Base-by-base conservation (phyloP, 2,329 filamentous ascomycete genomes). In the Cercospora citrullina region DNA sequence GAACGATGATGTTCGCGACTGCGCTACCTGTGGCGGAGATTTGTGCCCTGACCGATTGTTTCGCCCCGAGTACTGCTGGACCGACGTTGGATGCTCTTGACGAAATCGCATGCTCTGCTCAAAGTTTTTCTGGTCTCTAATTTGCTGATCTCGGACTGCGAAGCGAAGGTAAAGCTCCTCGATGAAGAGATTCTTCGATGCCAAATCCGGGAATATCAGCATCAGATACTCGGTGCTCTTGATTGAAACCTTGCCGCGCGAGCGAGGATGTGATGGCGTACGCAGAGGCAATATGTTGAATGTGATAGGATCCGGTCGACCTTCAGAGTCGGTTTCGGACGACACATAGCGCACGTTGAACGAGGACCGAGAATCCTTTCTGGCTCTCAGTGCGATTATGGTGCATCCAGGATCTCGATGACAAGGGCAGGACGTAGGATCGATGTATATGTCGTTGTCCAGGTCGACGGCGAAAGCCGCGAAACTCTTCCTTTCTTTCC, bases 271-370 rank as follows among this genome's bases (percentile, higher is more conserved):
- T 8, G 64, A 68, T 10, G 69, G 68, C 9, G 66, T 28, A 9
- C 68, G 68, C 9, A 72, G 61, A 9, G 71, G 71, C 18, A 72
- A 69, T 45, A 72, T 65, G 55, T 72, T 68, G 64, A 72, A 72
- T 2, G 70, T 72, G 57, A 68, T 72, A 26, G 70, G 66, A 23
- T 71, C 63, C 5, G 70, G 68, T 18, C 59, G 64, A 10, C 69
- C 69, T 5, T 59, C 57, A 9, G 45, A 21, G 42, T 72, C 66
- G 18, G 51, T 53, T 16, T 70, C 69, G 14, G 71, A 72, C 31
- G 60, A 61, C 4, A 64, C 31, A 5, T 63, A 53, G 16, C 60
- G 68, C n/a, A 70, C 55, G 12, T 60, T 55, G 39, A 70, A 60
- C 10, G 55, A 59, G n/a, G 55, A 59, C 18, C 62, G 62, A 21